Conservation (phyloP, 345 rosid genomes). For the Viola odorata region DNA sequence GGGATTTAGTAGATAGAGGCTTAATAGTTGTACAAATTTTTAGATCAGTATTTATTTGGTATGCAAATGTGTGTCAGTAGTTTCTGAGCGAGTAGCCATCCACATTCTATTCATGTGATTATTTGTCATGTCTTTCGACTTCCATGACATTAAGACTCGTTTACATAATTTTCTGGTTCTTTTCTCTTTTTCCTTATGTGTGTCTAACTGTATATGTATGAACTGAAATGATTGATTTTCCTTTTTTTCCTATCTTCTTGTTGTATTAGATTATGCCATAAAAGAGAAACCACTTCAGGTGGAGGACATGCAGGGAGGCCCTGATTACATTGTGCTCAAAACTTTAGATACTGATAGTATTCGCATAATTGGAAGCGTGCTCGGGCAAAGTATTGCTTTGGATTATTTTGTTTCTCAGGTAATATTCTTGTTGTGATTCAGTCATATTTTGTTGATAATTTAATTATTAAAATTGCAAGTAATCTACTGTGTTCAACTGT, state of each 20-base stretch:
- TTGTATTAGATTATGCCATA: constrained; percentile 67
- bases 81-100: too few relatives aligned
- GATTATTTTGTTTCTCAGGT: constrained; percentile 97
- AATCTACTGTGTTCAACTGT: not conserved
- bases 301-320: constrained; percentile 84
- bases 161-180: too few relatives aligned
- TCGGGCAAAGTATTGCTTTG: constrained; percentile 89
- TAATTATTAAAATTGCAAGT: too few relatives aligned
- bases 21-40: too few relatives aligned
- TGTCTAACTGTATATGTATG: not conserved
- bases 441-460: not conserved
- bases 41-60: too few relatives aligned
- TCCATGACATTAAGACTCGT: too few relatives aligned
- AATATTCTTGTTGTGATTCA: not conserved
- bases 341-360: constrained; percentile 74
- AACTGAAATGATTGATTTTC: constrained; percentile 11
- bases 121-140: too few relatives aligned
- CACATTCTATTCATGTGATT: too few relatives aligned
- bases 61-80: too few relatives aligned
- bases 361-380: constrained; percentile 86
- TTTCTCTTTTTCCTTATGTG: too few relatives aligned
- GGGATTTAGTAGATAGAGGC: too few relatives aligned
- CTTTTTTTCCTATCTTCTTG: constrained; percentile 8
- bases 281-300: constrained; percentile 69
- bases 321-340: constrained; percentile 67